A percentile compares a stretch with the other conserved stretches of the same genome.
Conservation (phyloP, 129 eudicot genomes). For the Artemisia argyi region DNA sequence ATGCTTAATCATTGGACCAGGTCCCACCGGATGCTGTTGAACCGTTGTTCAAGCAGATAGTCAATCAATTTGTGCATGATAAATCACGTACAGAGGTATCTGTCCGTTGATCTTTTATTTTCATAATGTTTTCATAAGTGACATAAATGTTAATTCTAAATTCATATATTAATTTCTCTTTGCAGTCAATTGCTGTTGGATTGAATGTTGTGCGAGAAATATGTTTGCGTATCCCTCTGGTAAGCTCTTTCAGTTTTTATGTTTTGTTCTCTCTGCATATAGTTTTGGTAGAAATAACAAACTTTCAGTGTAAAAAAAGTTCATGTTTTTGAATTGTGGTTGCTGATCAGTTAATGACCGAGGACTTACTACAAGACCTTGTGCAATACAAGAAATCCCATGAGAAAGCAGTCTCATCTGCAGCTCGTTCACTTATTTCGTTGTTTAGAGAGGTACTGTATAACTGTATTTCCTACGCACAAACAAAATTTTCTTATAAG, state of each 20-base stretch:
- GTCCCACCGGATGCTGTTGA: constrained; percentile 98
- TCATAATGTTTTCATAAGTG: background rate
- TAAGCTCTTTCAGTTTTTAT: constrained; percentile 23
- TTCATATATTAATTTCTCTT: constrained; percentile 5
- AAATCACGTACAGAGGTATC: constrained; percentile 89
- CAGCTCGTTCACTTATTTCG: constrained; percentile 90
- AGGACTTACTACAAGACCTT: constrained; percentile 96
- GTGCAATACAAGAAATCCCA: constrained; percentile 82
- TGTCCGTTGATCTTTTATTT: background rate
- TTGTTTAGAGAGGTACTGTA: constrained; percentile 83
- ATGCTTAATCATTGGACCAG: constrained; percentile 29
- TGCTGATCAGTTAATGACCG: constrained; percentile 80
- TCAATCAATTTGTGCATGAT: constrained; percentile 92
- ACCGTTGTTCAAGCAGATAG: constrained; percentile 84
- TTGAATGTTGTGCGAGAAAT: constrained; percentile 94
- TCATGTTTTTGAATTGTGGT: constrained; percentile 4
- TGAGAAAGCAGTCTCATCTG: constrained; percentile 91
- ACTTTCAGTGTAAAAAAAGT: background rate
- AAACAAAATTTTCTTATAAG: background rate
- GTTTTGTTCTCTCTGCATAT: constrained; percentile 6
- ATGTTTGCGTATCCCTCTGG: constrained; percentile 95
- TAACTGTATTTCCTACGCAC: background rate
- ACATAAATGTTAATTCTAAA: background rate
- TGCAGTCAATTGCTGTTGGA: constrained; percentile 95
- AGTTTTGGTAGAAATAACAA: background rate